These are phyloP conservation scores for Kingdonia uniflora DNA, from an alignment of 164 flowering plant genomes.

Conservation along the genomic window DNA sequence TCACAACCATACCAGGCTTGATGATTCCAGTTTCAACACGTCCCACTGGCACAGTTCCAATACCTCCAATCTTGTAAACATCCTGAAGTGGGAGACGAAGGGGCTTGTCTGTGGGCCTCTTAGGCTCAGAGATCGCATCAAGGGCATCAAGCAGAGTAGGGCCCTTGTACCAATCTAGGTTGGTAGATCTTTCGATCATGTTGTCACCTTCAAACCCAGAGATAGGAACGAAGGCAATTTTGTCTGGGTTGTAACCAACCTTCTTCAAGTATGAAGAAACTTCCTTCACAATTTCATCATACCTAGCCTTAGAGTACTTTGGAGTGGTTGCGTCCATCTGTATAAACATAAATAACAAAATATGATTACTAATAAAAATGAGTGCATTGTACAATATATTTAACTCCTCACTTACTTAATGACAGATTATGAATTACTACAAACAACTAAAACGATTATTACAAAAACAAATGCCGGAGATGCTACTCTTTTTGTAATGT, in stretches of 20 bases:
- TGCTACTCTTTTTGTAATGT: no score
- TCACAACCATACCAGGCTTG: slow-evolving; percentile 53
- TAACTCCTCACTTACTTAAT: no score
- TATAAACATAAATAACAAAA: no score
- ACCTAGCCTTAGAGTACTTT: slow-evolving; percentile 49
- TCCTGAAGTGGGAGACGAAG: slow-evolving; percentile 57
- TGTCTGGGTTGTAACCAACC: slow-evolving; percentile 24
- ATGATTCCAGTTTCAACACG: slow-evolving; percentile 47
- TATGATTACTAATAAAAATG: no score
- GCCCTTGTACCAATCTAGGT: slow-evolving; percentile 60
- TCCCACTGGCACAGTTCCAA: slow-evolving; percentile 54
- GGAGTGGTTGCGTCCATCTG: slow-evolving; percentile 61
- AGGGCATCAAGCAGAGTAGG: slow-evolving; percentile 52
- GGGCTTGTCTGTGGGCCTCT: slow-evolving; percentile 59
- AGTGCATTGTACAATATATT: no score
- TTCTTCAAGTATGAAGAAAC: slow-evolving; percentile 16
- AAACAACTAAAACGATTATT: no score
- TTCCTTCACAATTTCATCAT: slow-evolving; percentile 30
- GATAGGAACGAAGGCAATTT: slow-evolving; percentile 23
- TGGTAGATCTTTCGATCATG: slow-evolving; percentile 32
- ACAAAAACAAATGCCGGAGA: no score
- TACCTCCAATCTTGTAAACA: slow-evolving; percentile 58
- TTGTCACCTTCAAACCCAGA: slow-evolving; percentile 27
- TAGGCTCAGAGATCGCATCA: slow-evolving; percentile 40
- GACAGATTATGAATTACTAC: no score